These are phyloP conservation scores for Lolium rigidum DNA, from an alignment of 176 grass and related monocot species.

Conservation along the genomic window DNA sequence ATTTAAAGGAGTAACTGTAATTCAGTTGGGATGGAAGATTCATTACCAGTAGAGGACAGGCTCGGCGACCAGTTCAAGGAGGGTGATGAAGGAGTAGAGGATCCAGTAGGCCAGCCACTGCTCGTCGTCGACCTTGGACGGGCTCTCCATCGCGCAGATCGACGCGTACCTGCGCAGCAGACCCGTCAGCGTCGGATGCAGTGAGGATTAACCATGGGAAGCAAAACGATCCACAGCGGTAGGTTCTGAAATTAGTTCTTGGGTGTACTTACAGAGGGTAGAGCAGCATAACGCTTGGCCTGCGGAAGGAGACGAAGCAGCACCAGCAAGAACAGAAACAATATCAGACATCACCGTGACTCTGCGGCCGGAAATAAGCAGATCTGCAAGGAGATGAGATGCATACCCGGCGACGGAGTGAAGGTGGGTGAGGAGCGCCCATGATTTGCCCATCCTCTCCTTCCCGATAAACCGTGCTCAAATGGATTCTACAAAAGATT, in stretches of 20 bases:
- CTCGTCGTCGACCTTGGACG: conserved; percentile 65
- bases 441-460: conserved; percentile 50
- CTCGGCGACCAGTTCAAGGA: conserved; percentile 70
- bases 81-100: conserved; percentile 71
- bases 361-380: not conserved
- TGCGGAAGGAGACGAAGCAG: not conserved
- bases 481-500: too few relatives aligned
- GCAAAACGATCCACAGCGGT: not conserved
- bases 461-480: not conserved
- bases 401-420: conserved; percentile 50
- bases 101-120: conserved; percentile 93
- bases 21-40: not conserved
- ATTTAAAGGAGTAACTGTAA: too few relatives aligned
- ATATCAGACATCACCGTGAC: not conserved
- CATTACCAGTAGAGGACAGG: conserved; percentile 58
- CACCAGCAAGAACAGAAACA: not conserved
- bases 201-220: not conserved
- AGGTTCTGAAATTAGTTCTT: not conserved
- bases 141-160: conserved; percentile 76
- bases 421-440: conserved; percentile 50
- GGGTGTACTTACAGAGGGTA: conserved; percentile 73
- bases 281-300: conserved; percentile 59
- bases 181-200: not conserved
- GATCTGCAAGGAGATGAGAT: not conserved
- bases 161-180: conserved; percentile 65